Percentiles rank a stretch among this genome's conserved stretches.
Conservation (phyloP, 129 eudicot species). For the Kitagawia praeruptora region DNA sequence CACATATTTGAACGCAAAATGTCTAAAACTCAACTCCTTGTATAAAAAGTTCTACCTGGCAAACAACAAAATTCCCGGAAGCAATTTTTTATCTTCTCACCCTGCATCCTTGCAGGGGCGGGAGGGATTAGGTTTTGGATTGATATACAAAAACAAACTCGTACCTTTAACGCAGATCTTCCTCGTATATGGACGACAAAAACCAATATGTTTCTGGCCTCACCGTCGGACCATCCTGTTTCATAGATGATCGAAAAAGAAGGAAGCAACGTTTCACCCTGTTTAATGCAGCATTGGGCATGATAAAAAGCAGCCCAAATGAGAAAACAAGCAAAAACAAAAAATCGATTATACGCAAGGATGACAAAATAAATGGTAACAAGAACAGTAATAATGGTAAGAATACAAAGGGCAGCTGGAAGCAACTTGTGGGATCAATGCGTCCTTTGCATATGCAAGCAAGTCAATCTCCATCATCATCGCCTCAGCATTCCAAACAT, state of each 20-base stretch:
- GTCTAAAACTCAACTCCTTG: not conserved
- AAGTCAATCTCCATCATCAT: not conserved
- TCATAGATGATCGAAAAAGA: not conserved
- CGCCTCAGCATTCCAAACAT: not conserved
- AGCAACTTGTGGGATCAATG: not conserved
- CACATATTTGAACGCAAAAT: not conserved
- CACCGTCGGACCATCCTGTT: not conserved
- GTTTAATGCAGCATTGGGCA: not conserved
- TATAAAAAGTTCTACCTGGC: not conserved
- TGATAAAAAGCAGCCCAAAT: not conserved
- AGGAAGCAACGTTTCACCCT: not conserved
- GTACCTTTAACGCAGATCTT: not conserved
- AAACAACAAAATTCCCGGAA: not conserved
- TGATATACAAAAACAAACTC: not conserved
- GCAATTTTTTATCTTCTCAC: not conserved
- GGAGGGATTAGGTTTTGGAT: not conserved
- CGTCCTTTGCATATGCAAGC: conserved; percentile 3
- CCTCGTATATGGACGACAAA: not conserved
- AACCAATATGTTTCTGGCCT: not conserved
- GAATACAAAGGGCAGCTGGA: not conserved
- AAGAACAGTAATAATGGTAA: not conserved
- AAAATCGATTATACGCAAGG: not conserved
- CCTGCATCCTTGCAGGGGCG: conserved; percentile 5
- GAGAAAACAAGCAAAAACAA: not conserved
- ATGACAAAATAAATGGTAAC: not conserved